These are phyloP conservation scores for Oryza longistaminata DNA, from an alignment of 176 grass and related monocot species.

Conservation along the genomic window DNA sequence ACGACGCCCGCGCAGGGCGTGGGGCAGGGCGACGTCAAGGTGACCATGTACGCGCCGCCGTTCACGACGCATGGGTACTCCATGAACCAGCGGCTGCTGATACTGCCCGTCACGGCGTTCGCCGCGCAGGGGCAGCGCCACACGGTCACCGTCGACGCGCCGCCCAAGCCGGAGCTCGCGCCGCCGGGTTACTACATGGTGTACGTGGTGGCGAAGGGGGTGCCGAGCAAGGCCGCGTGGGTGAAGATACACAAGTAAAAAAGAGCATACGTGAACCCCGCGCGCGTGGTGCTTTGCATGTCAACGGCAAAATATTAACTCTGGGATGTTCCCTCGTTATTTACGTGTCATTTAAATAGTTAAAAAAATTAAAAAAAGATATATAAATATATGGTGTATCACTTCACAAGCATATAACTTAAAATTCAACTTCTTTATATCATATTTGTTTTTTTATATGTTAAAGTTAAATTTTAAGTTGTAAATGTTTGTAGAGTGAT, in stretches of 20 bases:
- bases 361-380: too few species aligned
- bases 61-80: conserved; percentile 84
- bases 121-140: neutral
- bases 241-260: conserved; percentile 51
- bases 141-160: conserved; percentile 33
- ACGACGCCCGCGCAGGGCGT: neutral
- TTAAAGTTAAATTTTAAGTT: too few species aligned
- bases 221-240: conserved; percentile 75
- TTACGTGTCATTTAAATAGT: too few species aligned
- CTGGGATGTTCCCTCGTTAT: too few species aligned
- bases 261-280: neutral
- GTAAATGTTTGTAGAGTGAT: too few species aligned
- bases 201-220: conserved; percentile 55
- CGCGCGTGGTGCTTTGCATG: neutral
- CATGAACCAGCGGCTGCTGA: conserved; percentile 86
- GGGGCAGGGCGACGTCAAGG: conserved; percentile 44
- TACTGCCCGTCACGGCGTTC: conserved; percentile 47
- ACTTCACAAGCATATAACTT: too few species aligned
- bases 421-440: too few species aligned
- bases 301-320: too few species aligned
- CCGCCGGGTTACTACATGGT: conserved; percentile 74
- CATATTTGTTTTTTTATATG: too few species aligned
- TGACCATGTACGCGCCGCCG: conserved; percentile 81
- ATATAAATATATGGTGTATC: too few species aligned
- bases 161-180: conserved; percentile 49